These are phyloP conservation scores for Xylariaceae sp. DNA, from an alignment of 2,329 filamentous ascomycete species.

Conservation along the genomic window DNA sequence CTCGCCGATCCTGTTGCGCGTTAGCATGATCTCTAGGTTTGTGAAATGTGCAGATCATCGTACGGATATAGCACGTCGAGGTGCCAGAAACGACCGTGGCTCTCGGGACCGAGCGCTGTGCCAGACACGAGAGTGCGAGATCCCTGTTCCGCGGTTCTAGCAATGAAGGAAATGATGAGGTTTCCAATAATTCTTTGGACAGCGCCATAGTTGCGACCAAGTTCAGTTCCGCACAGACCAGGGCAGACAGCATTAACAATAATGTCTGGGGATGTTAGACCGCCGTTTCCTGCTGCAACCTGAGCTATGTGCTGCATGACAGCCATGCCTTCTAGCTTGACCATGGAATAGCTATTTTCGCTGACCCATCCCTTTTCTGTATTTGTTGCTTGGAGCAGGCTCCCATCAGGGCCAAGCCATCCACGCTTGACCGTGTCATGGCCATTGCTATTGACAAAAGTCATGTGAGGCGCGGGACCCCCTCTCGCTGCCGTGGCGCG, in stretches of 20 bases:
- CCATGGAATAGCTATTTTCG: not conserved
- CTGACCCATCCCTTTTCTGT: not conserved
- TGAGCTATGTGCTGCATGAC: slow-evolving; percentile 1
- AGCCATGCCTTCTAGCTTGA: slow-evolving; percentile 1
- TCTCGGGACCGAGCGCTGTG: not conserved
- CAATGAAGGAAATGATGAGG: not conserved
- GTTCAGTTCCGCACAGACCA: not conserved
- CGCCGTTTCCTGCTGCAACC: not conserved
- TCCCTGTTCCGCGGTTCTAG: slow-evolving; percentile 1
- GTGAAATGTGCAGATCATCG: no score
- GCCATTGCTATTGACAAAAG: slow-evolving; percentile 7
- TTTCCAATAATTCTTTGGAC: not conserved
- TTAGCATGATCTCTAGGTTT: no score
- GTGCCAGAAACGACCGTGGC: not conserved
- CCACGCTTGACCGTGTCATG: slow-evolving; percentile 5
- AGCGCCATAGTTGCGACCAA: not conserved
- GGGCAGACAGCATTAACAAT: not conserved
- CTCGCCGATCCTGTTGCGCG: not conserved
- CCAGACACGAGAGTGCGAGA: not conserved
- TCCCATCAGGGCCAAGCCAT: not conserved
- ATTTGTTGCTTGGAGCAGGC: not conserved
- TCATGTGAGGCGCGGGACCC: not conserved
- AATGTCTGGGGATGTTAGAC: no score
- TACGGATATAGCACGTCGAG: slow-evolving; percentile 3
- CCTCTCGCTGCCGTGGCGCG: not conserved